Percentiles rank a stretch among this genome's conserved stretches.
Conservation (phyloP, 164 flowering plant species). For the Dillenia suffruticosa region DNA sequence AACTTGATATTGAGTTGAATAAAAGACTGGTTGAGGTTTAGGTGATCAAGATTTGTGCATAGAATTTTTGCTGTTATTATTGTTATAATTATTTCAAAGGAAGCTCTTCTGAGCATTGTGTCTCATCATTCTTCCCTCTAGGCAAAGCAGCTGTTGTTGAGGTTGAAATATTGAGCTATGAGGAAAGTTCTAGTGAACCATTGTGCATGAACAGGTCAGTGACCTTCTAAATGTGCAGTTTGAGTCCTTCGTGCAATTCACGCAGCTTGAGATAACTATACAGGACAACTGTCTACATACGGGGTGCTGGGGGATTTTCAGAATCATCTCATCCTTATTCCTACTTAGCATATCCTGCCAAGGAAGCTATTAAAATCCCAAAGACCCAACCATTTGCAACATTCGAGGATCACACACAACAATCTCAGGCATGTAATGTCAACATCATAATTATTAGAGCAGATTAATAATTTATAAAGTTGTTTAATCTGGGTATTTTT, state of each 20-base stretch:
- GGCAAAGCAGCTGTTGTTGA: conserved; percentile 88
- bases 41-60: too few species aligned
- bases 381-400: conserved; percentile 55
- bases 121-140: conserved; percentile 1
- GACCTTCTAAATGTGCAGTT: neutral
- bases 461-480: too few species aligned
- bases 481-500: neutral
- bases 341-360: conserved; percentile 53
- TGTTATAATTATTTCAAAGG: too few species aligned
- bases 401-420: conserved; percentile 63
- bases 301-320: conserved; percentile 98
- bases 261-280: conserved; percentile 7
- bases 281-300: conserved; percentile 58
- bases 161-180: conserved; percentile 64
- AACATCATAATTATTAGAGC: neutral
- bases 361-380: conserved; percentile 50
- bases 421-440: conserved; percentile 59
- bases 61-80: too few species aligned
- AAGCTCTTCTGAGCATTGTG: too few species aligned
- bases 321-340: conserved; percentile 67
- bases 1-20: too few species aligned
- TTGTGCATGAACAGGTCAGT: conserved; percentile 82
- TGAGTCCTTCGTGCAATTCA: neutral
- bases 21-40: too few species aligned
- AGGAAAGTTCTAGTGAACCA: conserved; percentile 57